Base-by-base conservation (phyloP, 331 rosid species). In the Acacia pycnantha region DNA sequence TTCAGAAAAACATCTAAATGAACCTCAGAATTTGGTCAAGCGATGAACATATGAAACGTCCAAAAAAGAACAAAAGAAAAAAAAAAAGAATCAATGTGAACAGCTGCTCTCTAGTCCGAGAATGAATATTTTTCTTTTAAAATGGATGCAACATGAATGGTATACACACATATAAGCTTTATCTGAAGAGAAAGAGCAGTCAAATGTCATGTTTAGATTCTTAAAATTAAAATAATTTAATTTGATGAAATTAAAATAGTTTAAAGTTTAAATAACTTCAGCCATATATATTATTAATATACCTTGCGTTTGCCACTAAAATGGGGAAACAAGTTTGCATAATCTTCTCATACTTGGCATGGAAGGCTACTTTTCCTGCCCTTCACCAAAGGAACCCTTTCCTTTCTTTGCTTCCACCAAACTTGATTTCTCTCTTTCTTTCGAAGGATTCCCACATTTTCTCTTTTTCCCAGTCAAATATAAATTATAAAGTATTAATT, bases 331-430 rank as follows among this genome's bases (percentile, higher is more conserved):
- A 24, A 44, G 54, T 44, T 22, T 13, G 24, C 18, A 12, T 44
- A 1, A 47, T 43, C 54, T 70, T 43, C 29, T 40, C 19, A 1
- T 22, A 44, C 56, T 86, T 92, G 81, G 59, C 69, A 35, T 18
- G 69, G 79, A 85, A 81, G 87, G 78, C 87, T 82, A 78, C 94
- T 84, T 84, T 43, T 5, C 75, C 56, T 46, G 76, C 82, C 85
- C 29, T 58, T 35, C 27, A 26, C 66, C 85, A 68, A 81, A 82
- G 83, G 79, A 84, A 85, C 82, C 85, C 89, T 77, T 70, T 76
- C 24, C 54, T 87, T 74, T 46, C 88, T 82, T 89, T 82, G 82
- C 93, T 83, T 89, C 48, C 24, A 70, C 75, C 33, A 47, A 54
- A 79, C 40, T 18, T 65, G n/a, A 21, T 68, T 10, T 22, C 22